A percentile compares a stretch with the other conserved stretches of the same genome.
phyloP scores from a whole-genome alignment of 495 filamentous ascomycete species.

The Hyaloscypha bicolor region DNA sequence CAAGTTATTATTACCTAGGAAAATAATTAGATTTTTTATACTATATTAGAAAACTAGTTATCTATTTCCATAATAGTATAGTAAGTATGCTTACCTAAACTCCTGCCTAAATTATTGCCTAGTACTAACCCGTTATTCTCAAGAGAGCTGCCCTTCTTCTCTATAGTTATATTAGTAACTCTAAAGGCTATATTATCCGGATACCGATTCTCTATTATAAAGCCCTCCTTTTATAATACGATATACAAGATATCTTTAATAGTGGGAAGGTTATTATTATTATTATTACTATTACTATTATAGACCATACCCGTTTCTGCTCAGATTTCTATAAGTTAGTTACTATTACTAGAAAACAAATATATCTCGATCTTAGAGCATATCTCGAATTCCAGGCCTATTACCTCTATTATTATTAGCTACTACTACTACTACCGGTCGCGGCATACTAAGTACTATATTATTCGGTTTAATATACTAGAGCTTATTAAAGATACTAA shows the following conservation, averaged over 20 bases:
- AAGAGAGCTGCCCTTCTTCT: slow-evolving; percentile 16
- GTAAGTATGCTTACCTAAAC: slow-evolving; percentile 8
- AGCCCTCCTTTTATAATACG: slow-evolving; percentile 27
- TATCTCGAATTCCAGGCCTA: slow-evolving; percentile 22
- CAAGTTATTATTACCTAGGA: slow-evolving; percentile 17
- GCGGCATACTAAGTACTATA: slow-evolving; percentile 14
- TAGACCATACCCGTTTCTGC: slow-evolving; percentile 7
- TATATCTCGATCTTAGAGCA: slow-evolving; percentile 22
- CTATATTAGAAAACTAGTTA: slow-evolving; percentile 19
- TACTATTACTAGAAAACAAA: slow-evolving; percentile 16
- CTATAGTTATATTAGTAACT: slow-evolving; percentile 23
- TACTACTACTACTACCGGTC: slow-evolving; percentile 14
- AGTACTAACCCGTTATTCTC: slow-evolving; percentile 3
- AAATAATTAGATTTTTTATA: slow-evolving; percentile 20
- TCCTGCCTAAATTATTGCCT: slow-evolving; percentile 15
- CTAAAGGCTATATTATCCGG: not conserved
- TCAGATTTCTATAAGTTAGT: slow-evolving; percentile 15
- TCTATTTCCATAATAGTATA: slow-evolving; percentile 16
- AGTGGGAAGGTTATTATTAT: slow-evolving; percentile 19
- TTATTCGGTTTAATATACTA: slow-evolving; percentile 3
- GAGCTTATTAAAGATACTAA: slow-evolving; percentile 16
- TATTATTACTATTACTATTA: slow-evolving; percentile 1
- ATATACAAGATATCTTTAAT: too few species aligned
- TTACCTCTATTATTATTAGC: not conserved
- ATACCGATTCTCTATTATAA: slow-evolving; percentile 1